Conservation (phyloP, 768 basidiomycete genomes). For the Phlebiopsis gigantea region DNA sequence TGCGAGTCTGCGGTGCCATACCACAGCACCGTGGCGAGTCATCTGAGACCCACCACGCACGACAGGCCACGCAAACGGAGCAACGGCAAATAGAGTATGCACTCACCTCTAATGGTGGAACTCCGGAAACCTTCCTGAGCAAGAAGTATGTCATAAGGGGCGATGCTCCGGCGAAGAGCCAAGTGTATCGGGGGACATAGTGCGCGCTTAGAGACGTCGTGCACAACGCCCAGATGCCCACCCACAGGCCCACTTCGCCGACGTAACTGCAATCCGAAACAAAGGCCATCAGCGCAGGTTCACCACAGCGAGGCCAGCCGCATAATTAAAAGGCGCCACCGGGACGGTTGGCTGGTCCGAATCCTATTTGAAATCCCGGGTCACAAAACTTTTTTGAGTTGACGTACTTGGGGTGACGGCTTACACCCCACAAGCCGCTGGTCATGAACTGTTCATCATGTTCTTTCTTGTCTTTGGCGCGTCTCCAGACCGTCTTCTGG, state of each 20-base stretch:
- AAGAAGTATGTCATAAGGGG: conserved; percentile 63
- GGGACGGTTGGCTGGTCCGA: not conserved
- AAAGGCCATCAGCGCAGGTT: not conserved
- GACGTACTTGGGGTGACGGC: conserved; percentile 69
- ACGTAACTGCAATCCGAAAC: conserved; percentile 30
- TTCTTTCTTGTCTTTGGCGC: conserved; percentile 50
- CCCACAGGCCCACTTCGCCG: conserved; percentile 68
- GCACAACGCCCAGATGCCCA: conserved; percentile 58
- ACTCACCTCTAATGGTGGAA: conserved; percentile 61
- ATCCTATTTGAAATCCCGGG: not conserved
- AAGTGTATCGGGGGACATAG: conserved; percentile 39
- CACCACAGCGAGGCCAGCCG: not conserved
- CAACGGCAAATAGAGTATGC: not conserved
- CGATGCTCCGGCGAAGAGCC: conserved; percentile 46
- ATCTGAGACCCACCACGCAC: not conserved
- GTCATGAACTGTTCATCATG: conserved; percentile 71
- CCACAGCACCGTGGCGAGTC: not conserved
- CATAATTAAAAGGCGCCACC: not conserved
- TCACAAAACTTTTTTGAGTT: not conserved
- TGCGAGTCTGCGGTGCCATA: not conserved
- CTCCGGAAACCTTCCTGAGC: conserved; percentile 57
- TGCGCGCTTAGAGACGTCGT: conserved; percentile 40
- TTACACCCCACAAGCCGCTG: conserved; percentile 60
- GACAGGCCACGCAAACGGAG: not conserved
- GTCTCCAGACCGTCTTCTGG: conserved; percentile 63